Percentiles rank a stretch among this genome's conserved stretches.
Conservation (phyloP, 768 basidiomycete species). For the Podaxis carcinomalis region DNA sequence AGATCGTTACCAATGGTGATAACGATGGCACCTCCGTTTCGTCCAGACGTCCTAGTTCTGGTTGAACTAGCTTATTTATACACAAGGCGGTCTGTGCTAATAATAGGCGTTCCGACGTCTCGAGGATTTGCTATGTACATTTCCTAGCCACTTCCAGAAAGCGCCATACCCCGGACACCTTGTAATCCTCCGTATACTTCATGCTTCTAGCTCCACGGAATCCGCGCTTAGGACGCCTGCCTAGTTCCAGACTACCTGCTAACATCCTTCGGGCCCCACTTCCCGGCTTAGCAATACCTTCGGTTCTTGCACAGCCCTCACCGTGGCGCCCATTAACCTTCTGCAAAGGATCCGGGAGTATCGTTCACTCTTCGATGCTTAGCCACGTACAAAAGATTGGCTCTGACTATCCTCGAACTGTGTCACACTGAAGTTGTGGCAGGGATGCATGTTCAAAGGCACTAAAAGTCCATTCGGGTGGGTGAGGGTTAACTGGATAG, state of each 20-base stretch:
- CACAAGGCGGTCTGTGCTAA: background rate
- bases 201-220: conserved; percentile 7
- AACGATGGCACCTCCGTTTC: background rate
- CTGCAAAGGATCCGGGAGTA: background rate
- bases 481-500: background rate
- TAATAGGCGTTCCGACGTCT: background rate
- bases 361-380: too few species aligned
- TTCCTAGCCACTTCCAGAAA: background rate
- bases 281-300: background rate
- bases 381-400: too few species aligned
- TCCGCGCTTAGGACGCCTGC: background rate
- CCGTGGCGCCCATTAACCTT: background rate
- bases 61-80: background rate
- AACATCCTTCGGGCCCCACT: background rate
- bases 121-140: background rate
- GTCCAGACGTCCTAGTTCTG: background rate
- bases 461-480: background rate
- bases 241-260: background rate
- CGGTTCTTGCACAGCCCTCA: background rate
- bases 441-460: background rate
- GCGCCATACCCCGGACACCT: conserved; percentile 3
- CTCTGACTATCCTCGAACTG: too few species aligned
- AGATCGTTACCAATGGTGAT: background rate
- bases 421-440: too few species aligned
- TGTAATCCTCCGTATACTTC: background rate